Percentiles rank a stretch among this genome's conserved stretches.
These are phyloP conservation scores for Cyclotella baltica DNA, from an alignment of 108 stramenopile genomes.

Conservation along the genomic window DNA sequence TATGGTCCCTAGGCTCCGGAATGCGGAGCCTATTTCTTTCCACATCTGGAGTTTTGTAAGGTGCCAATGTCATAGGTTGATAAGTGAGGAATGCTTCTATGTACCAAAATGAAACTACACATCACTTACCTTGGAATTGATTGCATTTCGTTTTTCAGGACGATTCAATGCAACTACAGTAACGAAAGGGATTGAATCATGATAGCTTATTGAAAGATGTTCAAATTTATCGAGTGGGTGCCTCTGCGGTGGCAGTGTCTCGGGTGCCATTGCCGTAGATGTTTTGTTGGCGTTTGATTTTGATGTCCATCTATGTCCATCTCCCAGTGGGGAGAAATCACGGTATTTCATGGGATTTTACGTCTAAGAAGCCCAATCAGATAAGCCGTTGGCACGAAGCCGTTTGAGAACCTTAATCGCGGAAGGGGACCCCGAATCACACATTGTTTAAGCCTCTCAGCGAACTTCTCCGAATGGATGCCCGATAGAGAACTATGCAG, in stretches of 20 bases:
- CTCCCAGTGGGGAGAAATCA: too few species aligned
- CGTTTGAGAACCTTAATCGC: too few species aligned
- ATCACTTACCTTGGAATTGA: slow-evolving; percentile 51
- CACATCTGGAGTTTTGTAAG: slow-evolving; percentile 56
- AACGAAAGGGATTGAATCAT: slow-evolving; percentile 50
- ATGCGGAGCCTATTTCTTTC: slow-evolving; percentile 77
- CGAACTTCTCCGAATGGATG: too few species aligned
- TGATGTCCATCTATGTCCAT: too few species aligned
- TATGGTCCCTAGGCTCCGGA: slow-evolving; percentile 51
- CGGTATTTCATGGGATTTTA: too few species aligned
- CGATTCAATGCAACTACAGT: slow-evolving; percentile 63
- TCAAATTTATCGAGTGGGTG: slow-evolving; percentile 39
- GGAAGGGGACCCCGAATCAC: too few species aligned
- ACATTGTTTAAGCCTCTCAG: too few species aligned
- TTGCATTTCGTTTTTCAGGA: slow-evolving; percentile 76
- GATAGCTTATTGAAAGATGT: slow-evolving; percentile 28
- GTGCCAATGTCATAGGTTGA: neutral
- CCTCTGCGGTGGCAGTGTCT: neutral
- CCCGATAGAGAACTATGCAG: too few species aligned
- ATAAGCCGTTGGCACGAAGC: too few species aligned
- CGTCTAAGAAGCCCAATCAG: too few species aligned
- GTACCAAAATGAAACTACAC: neutral
- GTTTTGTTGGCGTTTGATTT: neutral
- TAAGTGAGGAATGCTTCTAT: neutral
- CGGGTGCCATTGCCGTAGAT: neutral